Percentiles rank a stretch among this genome's conserved stretches.
These are phyloP conservation scores for Pouteria glomerata DNA, from an alignment of 148 eudicot species.

Conservation along the genomic window DNA sequence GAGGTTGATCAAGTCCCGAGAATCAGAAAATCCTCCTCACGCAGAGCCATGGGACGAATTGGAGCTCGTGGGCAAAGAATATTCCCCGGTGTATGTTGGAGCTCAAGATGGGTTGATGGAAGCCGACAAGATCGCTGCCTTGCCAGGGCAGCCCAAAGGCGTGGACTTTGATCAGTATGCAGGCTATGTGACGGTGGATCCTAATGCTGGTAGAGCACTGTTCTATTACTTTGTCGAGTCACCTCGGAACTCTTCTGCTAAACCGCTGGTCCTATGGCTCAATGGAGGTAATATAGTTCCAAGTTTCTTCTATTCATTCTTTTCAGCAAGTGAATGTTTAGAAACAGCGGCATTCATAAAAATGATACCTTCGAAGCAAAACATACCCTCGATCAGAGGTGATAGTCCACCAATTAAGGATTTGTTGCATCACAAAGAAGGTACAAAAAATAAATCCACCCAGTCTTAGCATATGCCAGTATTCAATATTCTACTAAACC, in stretches of 20 bases:
- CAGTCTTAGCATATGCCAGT: too few species aligned
- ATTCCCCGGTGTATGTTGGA: conserved; percentile 14
- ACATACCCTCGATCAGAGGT: too few species aligned
- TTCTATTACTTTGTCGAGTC: conserved; percentile 30
- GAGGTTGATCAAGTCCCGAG: conserved; percentile 8
- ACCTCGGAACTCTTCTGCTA: conserved; percentile 14
- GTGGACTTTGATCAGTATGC: conserved; percentile 30
- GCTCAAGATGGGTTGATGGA: conserved; percentile 17
- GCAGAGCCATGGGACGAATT: conserved; percentile 2
- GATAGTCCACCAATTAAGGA: too few species aligned
- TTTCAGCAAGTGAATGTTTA: too few species aligned
- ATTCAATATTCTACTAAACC: too few species aligned
- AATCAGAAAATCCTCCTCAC: conserved; percentile 3
- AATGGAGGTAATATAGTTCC: conserved; percentile 24
- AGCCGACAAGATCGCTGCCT: conserved; percentile 16
- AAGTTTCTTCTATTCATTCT: background rate
- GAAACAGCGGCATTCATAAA: too few species aligned
- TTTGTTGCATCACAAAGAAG: too few species aligned
- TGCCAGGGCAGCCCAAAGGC: conserved; percentile 27
- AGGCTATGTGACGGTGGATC: conserved; percentile 30
- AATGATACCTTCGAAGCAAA: too few species aligned
- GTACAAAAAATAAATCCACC: too few species aligned
- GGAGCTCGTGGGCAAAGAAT: background rate
- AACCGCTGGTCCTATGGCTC: conserved; percentile 31
- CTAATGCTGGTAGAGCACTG: conserved; percentile 22